Conservation (phyloP, 2,329 filamentous ascomycete genomes). For the Arthrobotrys iridis region DNA sequence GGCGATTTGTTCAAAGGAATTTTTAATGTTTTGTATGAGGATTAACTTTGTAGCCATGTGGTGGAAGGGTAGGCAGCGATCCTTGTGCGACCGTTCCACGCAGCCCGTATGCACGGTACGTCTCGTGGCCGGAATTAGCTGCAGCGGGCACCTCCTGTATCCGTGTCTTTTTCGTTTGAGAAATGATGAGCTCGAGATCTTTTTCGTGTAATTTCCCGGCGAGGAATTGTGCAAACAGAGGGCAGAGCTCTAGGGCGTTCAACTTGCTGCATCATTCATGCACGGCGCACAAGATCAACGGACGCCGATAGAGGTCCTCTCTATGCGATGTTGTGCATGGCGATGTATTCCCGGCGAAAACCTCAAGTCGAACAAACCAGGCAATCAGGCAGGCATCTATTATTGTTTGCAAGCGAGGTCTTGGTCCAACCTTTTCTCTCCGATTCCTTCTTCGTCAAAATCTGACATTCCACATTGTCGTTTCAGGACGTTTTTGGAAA, state of each 20-base stretch:
- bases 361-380: not conserved
- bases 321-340: constrained; percentile 3
- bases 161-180: not conserved
- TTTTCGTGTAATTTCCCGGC: not conserved
- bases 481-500: constrained; percentile 46
- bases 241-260: constrained; percentile 13
- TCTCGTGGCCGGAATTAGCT: constrained; percentile 3
- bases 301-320: constrained; percentile 5
- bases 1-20: not conserved
- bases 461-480: constrained; percentile 8
- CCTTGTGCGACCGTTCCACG: constrained; percentile 20
- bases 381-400: not conserved
- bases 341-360: not conserved
- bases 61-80: constrained; percentile 31
- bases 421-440: not conserved
- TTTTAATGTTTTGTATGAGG: not conserved
- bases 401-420: not conserved
- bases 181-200: not conserved
- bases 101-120: not conserved
- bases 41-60: not conserved
- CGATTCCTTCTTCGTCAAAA: not conserved
- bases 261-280: constrained; percentile 3
- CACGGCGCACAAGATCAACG: constrained; percentile 6
- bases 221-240: not conserved
- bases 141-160: constrained; percentile 2